Conservation (phyloP, 768 basidiomycete genomes). For the Phylloporus rhodoxanthus region DNA sequence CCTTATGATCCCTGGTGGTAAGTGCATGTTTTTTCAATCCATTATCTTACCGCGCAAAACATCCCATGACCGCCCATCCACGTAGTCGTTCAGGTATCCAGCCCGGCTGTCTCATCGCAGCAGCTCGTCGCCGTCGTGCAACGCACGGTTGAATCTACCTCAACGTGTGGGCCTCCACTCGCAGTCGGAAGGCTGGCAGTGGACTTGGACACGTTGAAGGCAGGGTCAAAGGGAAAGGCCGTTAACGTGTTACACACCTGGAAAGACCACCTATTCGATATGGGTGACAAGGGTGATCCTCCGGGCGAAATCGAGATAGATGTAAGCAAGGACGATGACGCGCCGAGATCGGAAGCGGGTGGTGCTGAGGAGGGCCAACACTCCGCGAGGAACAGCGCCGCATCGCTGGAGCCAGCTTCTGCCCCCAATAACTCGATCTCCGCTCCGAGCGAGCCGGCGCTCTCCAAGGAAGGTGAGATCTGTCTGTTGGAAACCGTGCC, state of each 20-base stretch:
- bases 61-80: background rate
- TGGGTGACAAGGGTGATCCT: slow-evolving; percentile 58
- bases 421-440: slow-evolving; percentile 1
- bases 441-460: slow-evolving; percentile 8
- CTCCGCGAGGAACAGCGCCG: slow-evolving; percentile 24
- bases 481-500: background rate
- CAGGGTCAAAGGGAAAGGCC: slow-evolving; percentile 69
- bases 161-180: slow-evolving; percentile 44
- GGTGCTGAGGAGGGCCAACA: slow-evolving; percentile 3
- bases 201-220: slow-evolving; percentile 41
- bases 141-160: slow-evolving; percentile 31
- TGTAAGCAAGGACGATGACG: slow-evolving; percentile 5
- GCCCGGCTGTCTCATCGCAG: slow-evolving; percentile 32
- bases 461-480: slow-evolving; percentile 28
- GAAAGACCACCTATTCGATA: slow-evolving; percentile 70
- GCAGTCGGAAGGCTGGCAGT: slow-evolving; percentile 72
- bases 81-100: slow-evolving; percentile 54
- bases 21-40: slow-evolving; percentile 18
- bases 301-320: slow-evolving; percentile 37
- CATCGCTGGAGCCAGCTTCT: slow-evolving; percentile 2
- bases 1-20: slow-evolving; percentile 84
- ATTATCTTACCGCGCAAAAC: background rate
- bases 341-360: slow-evolving; percentile 8
- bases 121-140: slow-evolving; percentile 63
- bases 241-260: slow-evolving; percentile 68